Percentiles rank a stretch among this genome's conserved stretches.
Conservation (phyloP, 805 yeast genomes). For the Pichia eremophila region DNA sequence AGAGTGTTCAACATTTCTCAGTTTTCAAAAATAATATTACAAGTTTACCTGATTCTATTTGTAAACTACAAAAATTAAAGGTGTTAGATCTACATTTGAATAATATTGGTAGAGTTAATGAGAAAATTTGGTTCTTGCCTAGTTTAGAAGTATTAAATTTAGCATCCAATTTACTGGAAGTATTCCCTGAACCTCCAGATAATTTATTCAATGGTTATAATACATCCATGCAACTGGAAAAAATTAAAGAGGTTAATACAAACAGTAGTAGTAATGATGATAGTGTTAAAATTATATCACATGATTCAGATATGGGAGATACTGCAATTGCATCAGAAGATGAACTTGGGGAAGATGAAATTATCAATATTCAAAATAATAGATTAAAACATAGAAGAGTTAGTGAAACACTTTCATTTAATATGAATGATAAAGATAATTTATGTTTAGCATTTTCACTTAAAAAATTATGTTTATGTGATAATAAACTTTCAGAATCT, state of each 20-base stretch:
- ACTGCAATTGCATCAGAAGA: background rate
- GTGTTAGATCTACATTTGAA: conserved; percentile 76
- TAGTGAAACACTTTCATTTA: conserved; percentile 7
- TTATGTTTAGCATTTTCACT: conserved; percentile 26
- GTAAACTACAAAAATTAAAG: conserved; percentile 48
- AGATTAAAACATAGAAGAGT: conserved; percentile 8
- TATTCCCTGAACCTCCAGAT: conserved; percentile 47
- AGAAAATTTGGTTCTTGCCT: conserved; percentile 54
- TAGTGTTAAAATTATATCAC: background rate
- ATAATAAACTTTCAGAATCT: conserved; percentile 74
- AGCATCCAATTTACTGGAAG: conserved; percentile 60
- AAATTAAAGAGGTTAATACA: background rate
- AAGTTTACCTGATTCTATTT: conserved; percentile 56
- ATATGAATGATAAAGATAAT: background rate
- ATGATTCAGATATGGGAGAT: background rate
- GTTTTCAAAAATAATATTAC: conserved; percentile 68
- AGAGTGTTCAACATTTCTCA: conserved; percentile 56
- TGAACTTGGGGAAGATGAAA: background rate
- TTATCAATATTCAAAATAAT: background rate
- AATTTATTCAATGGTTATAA: conserved; percentile 2
- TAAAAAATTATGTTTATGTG: conserved; percentile 57
- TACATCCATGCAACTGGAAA: background rate
- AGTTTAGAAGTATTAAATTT: conserved; percentile 54
- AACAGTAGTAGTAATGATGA: background rate
- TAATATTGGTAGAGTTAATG: conserved; percentile 61